Evolutionary conservation across 1,284 basidiomycete genomes (phyloP).

Genomic region (Leccinum subrobustum): DNA sequence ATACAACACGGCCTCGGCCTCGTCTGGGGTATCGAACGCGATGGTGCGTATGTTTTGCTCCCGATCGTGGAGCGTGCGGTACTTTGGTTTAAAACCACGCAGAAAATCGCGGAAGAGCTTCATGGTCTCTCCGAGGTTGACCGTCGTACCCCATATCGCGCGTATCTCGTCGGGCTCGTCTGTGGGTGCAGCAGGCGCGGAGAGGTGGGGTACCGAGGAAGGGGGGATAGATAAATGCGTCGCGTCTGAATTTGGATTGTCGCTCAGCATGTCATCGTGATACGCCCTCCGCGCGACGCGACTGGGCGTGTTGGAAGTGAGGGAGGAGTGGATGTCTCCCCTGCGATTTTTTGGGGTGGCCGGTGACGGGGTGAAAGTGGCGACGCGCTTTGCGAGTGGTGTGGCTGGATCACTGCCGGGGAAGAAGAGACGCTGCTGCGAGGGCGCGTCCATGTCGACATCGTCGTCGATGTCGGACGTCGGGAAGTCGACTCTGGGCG

Average conservation of each 20-base stretch:
- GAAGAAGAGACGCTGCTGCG: slow-evolving; percentile 26
- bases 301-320: slow-evolving; percentile 26
- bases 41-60: slow-evolving; percentile 55
- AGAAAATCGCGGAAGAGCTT: slow-evolving; percentile 88
- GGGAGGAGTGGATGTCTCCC: slow-evolving; percentile 29
- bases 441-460: slow-evolving; percentile 51
- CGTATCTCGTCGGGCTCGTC: slow-evolving; percentile 80
- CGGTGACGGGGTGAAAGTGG: slow-evolving; percentile 23
- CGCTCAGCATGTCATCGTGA: slow-evolving; percentile 24
- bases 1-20: slow-evolving; percentile 74
- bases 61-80: slow-evolving; percentile 76
- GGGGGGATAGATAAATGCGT: slow-evolving; percentile 55
- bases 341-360: slow-evolving; percentile 27
- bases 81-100: slow-evolving; percentile 91
- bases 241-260: slow-evolving; percentile 54
- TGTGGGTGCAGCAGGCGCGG: slow-evolving; percentile 58
- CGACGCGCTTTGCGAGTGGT: slow-evolving; percentile 54
- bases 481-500: slow-evolving; percentile 65
- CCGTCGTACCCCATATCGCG: slow-evolving; percentile 96
- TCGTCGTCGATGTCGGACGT: slow-evolving; percentile 54
- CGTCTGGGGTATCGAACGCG: slow-evolving; percentile 58
- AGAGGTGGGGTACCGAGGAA: slow-evolving; percentile 65
- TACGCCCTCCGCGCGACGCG: slow-evolving; percentile 22
- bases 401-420: slow-evolving; percentile 42
- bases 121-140: slow-evolving; percentile 90